Evolutionary conservation across 192 early-diverging fungal species (phyloP).

Genomic region (Backusella tarrabulga): DNA sequence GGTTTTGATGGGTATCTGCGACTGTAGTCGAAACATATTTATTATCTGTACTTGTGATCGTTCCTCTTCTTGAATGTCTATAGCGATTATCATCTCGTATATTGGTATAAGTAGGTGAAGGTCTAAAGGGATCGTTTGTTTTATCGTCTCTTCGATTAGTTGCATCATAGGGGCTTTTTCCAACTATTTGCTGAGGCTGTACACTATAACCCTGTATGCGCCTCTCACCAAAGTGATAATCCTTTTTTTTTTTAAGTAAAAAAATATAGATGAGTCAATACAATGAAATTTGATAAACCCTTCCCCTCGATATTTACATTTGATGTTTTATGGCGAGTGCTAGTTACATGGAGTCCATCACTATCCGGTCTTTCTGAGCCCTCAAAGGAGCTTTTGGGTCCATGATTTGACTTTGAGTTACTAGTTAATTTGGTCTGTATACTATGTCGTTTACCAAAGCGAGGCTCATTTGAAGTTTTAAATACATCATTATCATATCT

Average conservation of each 20-base stretch:
- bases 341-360: neutral
- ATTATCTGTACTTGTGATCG: slow-evolving; percentile 12
- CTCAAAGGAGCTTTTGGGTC: slow-evolving; percentile 13
- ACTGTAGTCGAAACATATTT: slow-evolving; percentile 1
- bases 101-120: slow-evolving; percentile 22
- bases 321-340: neutral
- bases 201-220: slow-evolving; percentile 13
- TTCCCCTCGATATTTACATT: neutral
- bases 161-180: slow-evolving; percentile 24
- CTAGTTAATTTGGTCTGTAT: neutral
- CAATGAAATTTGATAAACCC: neutral
- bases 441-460: slow-evolving; percentile 17
- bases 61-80: slow-evolving; percentile 10
- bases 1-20: neutral
- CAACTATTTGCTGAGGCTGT: slow-evolving; percentile 26
- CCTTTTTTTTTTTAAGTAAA: slow-evolving; percentile 20
- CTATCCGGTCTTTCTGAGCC: slow-evolving; percentile 13
- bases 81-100: slow-evolving; percentile 10
- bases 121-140: slow-evolving; percentile 18
- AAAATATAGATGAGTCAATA: neutral
- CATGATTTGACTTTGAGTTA: neutral
- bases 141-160: slow-evolving; percentile 21
- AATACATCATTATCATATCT: slow-evolving; percentile 29
- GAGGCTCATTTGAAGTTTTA: slow-evolving; percentile 25
- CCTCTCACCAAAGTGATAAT: slow-evolving; percentile 13